Evolutionary conservation across 2,329 filamentous ascomycete genomes (phyloP).

Genomic region (Emmonsiellopsis sp.): DNA sequence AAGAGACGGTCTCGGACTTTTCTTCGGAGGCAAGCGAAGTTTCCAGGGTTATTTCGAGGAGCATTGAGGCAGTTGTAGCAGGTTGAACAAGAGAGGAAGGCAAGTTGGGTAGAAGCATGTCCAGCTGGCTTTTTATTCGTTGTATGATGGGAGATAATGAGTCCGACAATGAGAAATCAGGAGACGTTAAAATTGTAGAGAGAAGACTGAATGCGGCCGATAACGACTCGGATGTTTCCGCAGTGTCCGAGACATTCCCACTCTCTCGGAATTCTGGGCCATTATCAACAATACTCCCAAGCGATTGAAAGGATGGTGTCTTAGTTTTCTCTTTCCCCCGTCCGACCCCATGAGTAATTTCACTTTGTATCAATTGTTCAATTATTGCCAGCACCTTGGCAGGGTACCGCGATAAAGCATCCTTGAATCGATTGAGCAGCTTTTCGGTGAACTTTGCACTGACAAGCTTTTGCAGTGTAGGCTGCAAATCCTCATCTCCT

Average conservation of each 20-base stretch:
- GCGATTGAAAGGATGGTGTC: conserved; percentile 24
- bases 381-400: conserved; percentile 31
- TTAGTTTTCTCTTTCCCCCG: conserved; percentile 5
- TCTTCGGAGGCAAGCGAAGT: conserved; percentile 14
- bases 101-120: conserved; percentile 25
- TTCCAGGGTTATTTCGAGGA: conserved; percentile 31
- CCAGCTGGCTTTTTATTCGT: conserved; percentile 26
- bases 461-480: conserved; percentile 27
- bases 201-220: conserved; percentile 33
- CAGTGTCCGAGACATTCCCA: conserved; percentile 6
- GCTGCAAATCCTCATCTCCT: conserved; percentile 15
- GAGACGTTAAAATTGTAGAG: conserved; percentile 33
- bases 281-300: conserved; percentile 24
- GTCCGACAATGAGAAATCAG: conserved; percentile 26
- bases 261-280: conserved; percentile 6
- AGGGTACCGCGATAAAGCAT: conserved; percentile 32
- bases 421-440: conserved; percentile 33
- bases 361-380: conserved; percentile 31
- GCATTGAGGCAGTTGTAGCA: conserved; percentile 32
- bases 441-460: conserved; percentile 34
- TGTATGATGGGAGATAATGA: conserved; percentile 21
- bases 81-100: conserved; percentile 25
- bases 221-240: conserved; percentile 27
- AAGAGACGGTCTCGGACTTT: conserved; percentile 12
- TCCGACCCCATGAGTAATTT: conserved; percentile 12